Base-by-base conservation (phyloP, 106 monocot species). In the Dactylorhiza incarnata region DNA sequence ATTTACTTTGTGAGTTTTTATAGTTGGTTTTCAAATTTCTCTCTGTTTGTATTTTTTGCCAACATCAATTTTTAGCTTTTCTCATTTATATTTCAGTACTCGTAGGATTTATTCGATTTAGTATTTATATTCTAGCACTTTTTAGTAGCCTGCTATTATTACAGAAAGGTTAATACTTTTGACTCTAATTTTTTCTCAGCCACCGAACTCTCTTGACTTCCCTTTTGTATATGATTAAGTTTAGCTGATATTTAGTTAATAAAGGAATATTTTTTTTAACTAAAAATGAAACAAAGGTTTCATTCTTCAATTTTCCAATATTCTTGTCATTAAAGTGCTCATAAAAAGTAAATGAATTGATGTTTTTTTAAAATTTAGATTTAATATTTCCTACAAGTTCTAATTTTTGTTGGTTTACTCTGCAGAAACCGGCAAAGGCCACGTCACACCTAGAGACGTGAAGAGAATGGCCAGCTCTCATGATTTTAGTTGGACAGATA, bases 401-500 rank as follows among this genome's bases (percentile, higher is more conserved):
- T 14, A 69, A 4, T 15, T 49, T 67, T 72, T 47, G 29, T 52
- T 29, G 47, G 1, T 67, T 65, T 78, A n/a, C 44, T 81, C 15
- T 79, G 43, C 79, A 94, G 94, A 88, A 83, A 75, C 77, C 20
- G 92, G 95, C 25, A 90, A 90, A 77, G 92, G 92, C 19, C 47
- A 86, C n/a, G 83, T 95, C 44, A 78, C 88, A 37, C 45, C 63
- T 22, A 78, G 77, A 3, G 95, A 95, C 83, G 49, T 95, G 61
- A 74, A 77, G 75, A 90, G 78, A 74, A 82, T 92, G 88, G 90
- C 83, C n/a, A 48, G 78, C 53, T 74, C 82, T 70, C 89, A 90
- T 87, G 95, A 95, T 76, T 95, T 95, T 77, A 80, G 29, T 51
- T 95, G 95, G 95, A 80, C 86, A 72, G 88, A 92, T 51, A 53